Evolutionary conservation across 225 moss, liverwort and hornwort species (phyloP), one percentile per base, ranked within the genome.

Genomic region (Asterella californica): DNA sequence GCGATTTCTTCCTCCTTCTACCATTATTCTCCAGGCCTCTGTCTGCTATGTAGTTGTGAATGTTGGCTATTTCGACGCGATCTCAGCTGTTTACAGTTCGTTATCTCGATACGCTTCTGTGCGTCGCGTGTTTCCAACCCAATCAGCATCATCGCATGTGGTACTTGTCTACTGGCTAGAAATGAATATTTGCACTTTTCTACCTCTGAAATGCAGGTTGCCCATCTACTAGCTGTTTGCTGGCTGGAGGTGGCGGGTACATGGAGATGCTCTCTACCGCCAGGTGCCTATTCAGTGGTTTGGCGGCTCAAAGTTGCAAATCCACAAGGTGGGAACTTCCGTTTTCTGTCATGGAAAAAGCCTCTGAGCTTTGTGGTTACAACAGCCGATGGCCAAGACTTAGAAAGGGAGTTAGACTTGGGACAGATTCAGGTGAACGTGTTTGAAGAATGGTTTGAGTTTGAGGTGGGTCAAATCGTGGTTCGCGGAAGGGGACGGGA

Each of bases 241-340:
- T 92, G 88, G 90, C 88, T 96, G 70, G 91, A 96, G 61, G 85
- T 96, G 46, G 69, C 74, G 18, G 94, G 96, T 70, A 91, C 78
- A 15, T 96, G 94, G 96, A 89, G 85, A 66, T 96, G 94, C 75
- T 87, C 88, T 17, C 73, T 96, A 65, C 84, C 94, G 69, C 90
- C 92, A 22, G 92, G 96, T 10, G 81, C 83, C 4, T 96, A 94
- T 81, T 89, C 89, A 0, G 94, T 89, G 14, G 82, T 90, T 8
- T 96, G 94, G 96, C 94, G 90, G 66, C 91, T 96, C 11, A 91
- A 92, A 6, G 83, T 90, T 79, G 88, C 96, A n/a, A 96, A 94
- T 46, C 96, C 92, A 46, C 88, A 88, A 72, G 96, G 96, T 48
- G 96, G 96, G 25, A 86, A 90, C 76, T 86, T 87, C 49, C 78